These are phyloP conservation scores for Cryphonectria japonica DNA, from an alignment of 2,329 filamentous ascomycete species.

Conservation along the genomic window DNA sequence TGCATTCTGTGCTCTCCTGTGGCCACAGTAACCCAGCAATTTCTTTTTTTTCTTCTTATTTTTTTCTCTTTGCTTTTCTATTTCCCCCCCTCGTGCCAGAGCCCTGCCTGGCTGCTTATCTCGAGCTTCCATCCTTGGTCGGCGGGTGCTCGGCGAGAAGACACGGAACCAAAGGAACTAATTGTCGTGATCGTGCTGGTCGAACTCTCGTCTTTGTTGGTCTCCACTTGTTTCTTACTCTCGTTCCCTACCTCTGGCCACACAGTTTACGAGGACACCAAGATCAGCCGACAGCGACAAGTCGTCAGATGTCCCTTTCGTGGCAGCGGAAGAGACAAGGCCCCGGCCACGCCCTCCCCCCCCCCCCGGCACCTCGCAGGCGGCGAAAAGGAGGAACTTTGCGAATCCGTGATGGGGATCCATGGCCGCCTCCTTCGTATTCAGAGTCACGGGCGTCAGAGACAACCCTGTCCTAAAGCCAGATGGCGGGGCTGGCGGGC, in stretches of 20 bases:
- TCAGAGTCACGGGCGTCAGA: constrained; percentile 17
- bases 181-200: constrained; percentile 8
- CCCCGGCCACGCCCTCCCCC: constrained; percentile 3
- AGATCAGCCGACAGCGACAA: background rate
- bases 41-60: background rate
- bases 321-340: background rate
- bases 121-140: constrained; percentile 21
- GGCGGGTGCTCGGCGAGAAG: background rate
- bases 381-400: background rate
- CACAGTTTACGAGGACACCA: constrained; percentile 21
- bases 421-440: constrained; percentile 24
- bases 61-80: background rate
- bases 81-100: background rate
- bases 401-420: constrained; percentile 15
- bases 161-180: background rate
- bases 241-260: constrained; percentile 9
- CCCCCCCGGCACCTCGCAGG: constrained; percentile 7
- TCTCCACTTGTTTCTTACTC: background rate
- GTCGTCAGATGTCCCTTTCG: background rate
- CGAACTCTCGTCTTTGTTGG: constrained; percentile 4
- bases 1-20: background rate
- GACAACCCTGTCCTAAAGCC: constrained; percentile 18
- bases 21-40: too few relatives aligned
- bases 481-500: background rate
- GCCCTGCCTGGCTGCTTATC: constrained; percentile 19